Base-by-base conservation (phyloP, 208 protist genomes). In the Paratrypanosoma confusum region DNA sequence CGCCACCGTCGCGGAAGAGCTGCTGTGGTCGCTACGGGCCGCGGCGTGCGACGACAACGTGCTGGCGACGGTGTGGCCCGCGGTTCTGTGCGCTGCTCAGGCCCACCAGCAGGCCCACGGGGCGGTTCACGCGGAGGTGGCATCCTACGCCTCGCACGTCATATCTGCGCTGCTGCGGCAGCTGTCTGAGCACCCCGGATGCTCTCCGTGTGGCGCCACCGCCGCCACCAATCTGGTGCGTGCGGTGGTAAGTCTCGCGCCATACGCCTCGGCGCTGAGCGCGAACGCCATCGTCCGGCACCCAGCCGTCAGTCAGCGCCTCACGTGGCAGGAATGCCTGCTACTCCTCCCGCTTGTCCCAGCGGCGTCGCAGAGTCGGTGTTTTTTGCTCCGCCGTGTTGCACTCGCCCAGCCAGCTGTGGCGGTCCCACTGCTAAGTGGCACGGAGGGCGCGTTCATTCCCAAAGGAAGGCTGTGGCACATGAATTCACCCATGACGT, bases 311-410 rank as follows among this genome's bases (percentile, higher is more conserved):
- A 57, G 62, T 7, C 61, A 67, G 3, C 37, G 22, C 14, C 27
- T 84, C 11, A 71, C 52, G 7, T 71, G 61, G 63, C 17, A 41
- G 23, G 59, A 89, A 27, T 84, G 71, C 32, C 53, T 78, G n/a
- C 33, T 39, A 18, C 60, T 85, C 23, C 48, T 90, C 39, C 75
- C 69, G 7, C 81, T 62, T 54, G 57, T 67, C 0, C 70, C 67
- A 13, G 57, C 65, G 17, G 71, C 61, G 16, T 84, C 74, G 1
- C 39, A 38, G 13, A 63, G 51, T 20, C 72, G 85, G 47, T 25
- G 65, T 22, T 51, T 53, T 37, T 54, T 90, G 32, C 45, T 90
- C 7, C 81, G 74, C 5, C 72, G 69, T 24, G 34, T 76, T 59
- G 25, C 34, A 31, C 18, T 56, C 8, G 47, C 48, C 3, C 56